Evolutionary conservation across 495 filamentous ascomycete species (phyloP).

Genomic region (Elasticomyces elasticus): DNA sequence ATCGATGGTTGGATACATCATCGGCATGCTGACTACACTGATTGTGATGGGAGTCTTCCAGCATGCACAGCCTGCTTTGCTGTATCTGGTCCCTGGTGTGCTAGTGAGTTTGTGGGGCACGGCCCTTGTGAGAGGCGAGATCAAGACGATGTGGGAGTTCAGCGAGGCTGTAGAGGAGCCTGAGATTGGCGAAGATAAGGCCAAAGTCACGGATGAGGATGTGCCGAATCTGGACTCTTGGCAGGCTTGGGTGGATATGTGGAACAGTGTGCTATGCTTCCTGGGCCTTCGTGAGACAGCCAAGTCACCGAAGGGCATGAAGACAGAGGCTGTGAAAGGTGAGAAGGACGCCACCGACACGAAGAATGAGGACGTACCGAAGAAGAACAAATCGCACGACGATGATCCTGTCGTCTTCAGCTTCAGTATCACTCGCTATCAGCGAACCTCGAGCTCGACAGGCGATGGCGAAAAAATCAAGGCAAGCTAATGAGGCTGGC

Average conservation of each 20-base stretch:
- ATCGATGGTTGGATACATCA: slow-evolving; percentile 62
- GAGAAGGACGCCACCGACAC: background rate
- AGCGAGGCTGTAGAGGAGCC: slow-evolving; percentile 54
- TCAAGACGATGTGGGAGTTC: slow-evolving; percentile 67
- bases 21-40: slow-evolving; percentile 71
- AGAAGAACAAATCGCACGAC: background rate
- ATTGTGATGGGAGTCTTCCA: slow-evolving; percentile 64
- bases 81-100: slow-evolving; percentile 89
- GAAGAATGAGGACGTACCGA: background rate
- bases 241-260: background rate
- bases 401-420: background rate
- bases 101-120: slow-evolving; percentile 68
- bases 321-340: background rate
- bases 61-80: slow-evolving; percentile 80
- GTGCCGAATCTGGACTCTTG: background rate
- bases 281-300: background rate
- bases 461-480: no score
- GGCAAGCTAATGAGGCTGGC: no score
- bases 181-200: slow-evolving; percentile 23
- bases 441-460: no score
- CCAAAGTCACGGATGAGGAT: slow-evolving; percentile 5
- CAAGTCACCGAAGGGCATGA: background rate
- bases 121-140: slow-evolving; percentile 59
- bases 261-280: background rate
- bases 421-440: background rate